These are phyloP conservation scores for Pleurotus pulmonarius DNA, from an alignment of 768 basidiomycete species.

Conservation along the genomic window DNA sequence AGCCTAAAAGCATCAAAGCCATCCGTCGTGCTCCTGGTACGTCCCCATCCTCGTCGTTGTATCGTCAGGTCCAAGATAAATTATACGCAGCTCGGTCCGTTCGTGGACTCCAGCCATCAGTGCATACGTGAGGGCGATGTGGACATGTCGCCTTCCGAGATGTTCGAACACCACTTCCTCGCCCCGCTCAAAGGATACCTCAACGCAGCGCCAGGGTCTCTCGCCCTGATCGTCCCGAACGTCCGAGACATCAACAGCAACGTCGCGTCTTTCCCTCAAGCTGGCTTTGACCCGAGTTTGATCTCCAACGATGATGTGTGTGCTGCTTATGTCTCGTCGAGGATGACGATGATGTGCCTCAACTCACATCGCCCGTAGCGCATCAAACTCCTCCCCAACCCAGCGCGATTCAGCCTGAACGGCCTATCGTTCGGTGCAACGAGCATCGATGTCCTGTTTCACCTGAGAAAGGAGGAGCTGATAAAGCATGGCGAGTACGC, in stretches of 20 bases:
- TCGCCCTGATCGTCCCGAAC: constrained; percentile 78
- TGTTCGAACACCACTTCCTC: constrained; percentile 68
- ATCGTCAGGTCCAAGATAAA: neutral
- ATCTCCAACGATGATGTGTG: constrained; percentile 48
- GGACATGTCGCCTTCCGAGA: constrained; percentile 54
- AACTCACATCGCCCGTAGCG: constrained; percentile 41
- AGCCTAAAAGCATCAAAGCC: constrained; percentile 65
- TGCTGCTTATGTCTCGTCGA: neutral
- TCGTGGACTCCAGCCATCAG: constrained; percentile 77
- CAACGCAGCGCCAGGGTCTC: constrained; percentile 59
- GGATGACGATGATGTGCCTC: neutral
- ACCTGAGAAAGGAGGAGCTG: constrained; percentile 82
- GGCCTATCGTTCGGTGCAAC: constrained; percentile 73
- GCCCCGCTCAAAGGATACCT: constrained; percentile 55
- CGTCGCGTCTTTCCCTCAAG: constrained; percentile 85
- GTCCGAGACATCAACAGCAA: constrained; percentile 75
- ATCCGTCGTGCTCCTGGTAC: constrained; percentile 73
- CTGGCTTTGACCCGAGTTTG: constrained; percentile 25
- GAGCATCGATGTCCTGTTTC: constrained; percentile 88
- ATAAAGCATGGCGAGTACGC: constrained; percentile 49
- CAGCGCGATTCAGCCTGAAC: constrained; percentile 81
- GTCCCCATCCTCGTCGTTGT: constrained; percentile 11
- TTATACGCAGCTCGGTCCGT: constrained; percentile 76
- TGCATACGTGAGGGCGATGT: constrained; percentile 72
- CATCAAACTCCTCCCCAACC: constrained; percentile 82